These are phyloP conservation scores for Maudiozyma serrabonitensis DNA, from an alignment of 805 yeast genomes.

Conservation along the genomic window DNA sequence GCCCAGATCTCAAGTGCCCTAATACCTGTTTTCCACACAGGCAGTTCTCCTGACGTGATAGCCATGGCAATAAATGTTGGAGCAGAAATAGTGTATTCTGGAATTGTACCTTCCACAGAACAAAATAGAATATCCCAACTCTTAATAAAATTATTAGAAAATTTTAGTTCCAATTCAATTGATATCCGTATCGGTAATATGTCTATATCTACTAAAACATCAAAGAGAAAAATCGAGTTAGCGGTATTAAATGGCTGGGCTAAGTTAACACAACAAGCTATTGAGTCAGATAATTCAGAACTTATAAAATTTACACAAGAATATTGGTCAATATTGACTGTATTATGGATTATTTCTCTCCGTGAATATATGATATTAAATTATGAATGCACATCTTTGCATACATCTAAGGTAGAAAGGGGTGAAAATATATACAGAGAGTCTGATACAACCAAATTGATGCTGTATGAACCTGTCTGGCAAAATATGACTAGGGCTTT, in stretches of 20 bases:
- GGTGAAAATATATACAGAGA: neutral
- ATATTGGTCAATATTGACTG: constrained; percentile 50
- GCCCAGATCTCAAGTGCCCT: constrained; percentile 89
- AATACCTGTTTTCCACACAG: constrained; percentile 72
- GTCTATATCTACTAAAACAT: constrained; percentile 34
- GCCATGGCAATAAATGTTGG: constrained; percentile 69
- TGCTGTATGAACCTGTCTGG: constrained; percentile 50
- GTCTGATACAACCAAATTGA: constrained; percentile 8
- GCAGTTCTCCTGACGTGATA: constrained; percentile 64
- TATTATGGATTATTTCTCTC: constrained; percentile 71
- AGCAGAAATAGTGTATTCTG: constrained; percentile 64
- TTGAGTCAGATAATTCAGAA: constrained; percentile 26
- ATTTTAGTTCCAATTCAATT: constrained; percentile 26
- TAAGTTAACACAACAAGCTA: constrained; percentile 34
- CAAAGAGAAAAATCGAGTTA: constrained; percentile 46
- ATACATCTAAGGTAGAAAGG: constrained; percentile 7
- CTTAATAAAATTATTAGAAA: constrained; percentile 57
- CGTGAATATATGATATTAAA: constrained; percentile 64
- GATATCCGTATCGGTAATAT: constrained; percentile 47
- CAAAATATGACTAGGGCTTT: constrained; percentile 67
- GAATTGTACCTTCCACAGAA: constrained; percentile 40
- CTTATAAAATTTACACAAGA: constrained; percentile 42
- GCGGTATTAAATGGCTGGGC: constrained; percentile 71
- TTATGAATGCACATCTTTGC: constrained; percentile 32
- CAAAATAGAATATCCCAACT: constrained; percentile 52